phyloP scores from a whole-genome alignment of 2,329 filamentous ascomycete genomes.

The Botrytis fragariae region DNA sequence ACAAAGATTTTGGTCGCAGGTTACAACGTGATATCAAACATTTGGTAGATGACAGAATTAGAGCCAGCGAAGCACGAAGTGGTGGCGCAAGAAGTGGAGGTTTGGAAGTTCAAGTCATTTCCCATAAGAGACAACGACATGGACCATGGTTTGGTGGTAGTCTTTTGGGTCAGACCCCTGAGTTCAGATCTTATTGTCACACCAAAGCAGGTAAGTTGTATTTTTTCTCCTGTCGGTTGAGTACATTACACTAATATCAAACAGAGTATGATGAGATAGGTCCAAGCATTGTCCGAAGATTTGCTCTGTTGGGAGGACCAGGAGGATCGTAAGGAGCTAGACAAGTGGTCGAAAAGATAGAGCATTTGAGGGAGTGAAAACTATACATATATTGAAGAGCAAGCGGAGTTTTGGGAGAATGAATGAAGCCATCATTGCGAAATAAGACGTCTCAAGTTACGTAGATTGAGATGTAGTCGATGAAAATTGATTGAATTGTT shows the following conservation, averaged over 20 bases:
- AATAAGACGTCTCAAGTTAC: slow-evolving; percentile 6
- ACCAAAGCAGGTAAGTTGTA: slow-evolving; percentile 61
- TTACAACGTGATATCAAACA: slow-evolving; percentile 97
- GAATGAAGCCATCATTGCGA: slow-evolving; percentile 10
- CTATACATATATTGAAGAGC: slow-evolving; percentile 18
- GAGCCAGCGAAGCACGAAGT: slow-evolving; percentile 85
- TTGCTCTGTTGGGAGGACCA: slow-evolving; percentile 88
- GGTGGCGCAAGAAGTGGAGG: slow-evolving; percentile 88
- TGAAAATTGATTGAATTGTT: slow-evolving; percentile 20
- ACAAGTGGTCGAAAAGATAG: neutral
- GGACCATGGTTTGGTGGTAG: slow-evolving; percentile 98
- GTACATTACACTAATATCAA: slow-evolving; percentile 1
- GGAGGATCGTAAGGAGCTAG: slow-evolving; percentile 61
- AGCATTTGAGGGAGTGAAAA: slow-evolving; percentile 9
- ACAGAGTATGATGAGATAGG: slow-evolving; percentile 83
- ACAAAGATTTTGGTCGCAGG: slow-evolving; percentile 96
- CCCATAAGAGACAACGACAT: slow-evolving; percentile 95
- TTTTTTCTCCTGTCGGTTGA: neutral
- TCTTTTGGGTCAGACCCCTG: slow-evolving; percentile 92
- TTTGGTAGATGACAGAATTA: slow-evolving; percentile 88
- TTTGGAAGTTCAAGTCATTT: slow-evolving; percentile 93
- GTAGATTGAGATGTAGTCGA: neutral
- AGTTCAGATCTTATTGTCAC: slow-evolving; percentile 98
- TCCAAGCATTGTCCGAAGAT: slow-evolving; percentile 91
- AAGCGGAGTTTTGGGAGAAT: slow-evolving; percentile 11